Conservation (phyloP, 345 rosid species). For the Sonneratia caseolaris region DNA sequence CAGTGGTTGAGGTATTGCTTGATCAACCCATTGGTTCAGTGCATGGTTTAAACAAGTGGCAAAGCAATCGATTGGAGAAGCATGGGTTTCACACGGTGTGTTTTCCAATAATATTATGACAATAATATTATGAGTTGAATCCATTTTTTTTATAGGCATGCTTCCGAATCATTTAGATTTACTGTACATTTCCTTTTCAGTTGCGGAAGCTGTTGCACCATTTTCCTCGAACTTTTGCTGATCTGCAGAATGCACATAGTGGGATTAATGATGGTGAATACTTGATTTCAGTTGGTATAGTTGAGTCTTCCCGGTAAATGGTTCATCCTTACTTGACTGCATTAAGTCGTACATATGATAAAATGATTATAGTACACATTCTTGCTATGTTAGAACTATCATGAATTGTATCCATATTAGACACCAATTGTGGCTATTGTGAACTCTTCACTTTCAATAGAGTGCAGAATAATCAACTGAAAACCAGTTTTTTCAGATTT, state of each 20-base stretch:
- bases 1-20: constrained; percentile 33
- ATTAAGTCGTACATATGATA: not conserved
- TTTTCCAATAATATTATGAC: constrained; percentile 10
- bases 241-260: constrained; percentile 67
- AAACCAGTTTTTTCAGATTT: not conserved
- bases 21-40: constrained; percentile 42
- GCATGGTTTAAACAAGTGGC: constrained; percentile 61
- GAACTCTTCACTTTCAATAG: not conserved
- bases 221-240: constrained; percentile 93
- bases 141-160: not conserved
- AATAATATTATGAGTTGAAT: constrained; percentile 6
- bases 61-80: constrained; percentile 43
- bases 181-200: constrained; percentile 20
- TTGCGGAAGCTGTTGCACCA: constrained; percentile 64
- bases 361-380: not conserved
- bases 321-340: not conserved
- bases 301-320: constrained; percentile 68
- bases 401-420: not conserved
- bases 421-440: not conserved
- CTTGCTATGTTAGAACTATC: not conserved
- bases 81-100: constrained; percentile 83
- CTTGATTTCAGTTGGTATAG: constrained; percentile 72
- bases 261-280: constrained; percentile 81
- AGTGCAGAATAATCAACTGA: not conserved
- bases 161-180: not conserved